phyloP scores from a whole-genome alignment of 31 red algal genomes.

The Endocladia muricata region DNA sequence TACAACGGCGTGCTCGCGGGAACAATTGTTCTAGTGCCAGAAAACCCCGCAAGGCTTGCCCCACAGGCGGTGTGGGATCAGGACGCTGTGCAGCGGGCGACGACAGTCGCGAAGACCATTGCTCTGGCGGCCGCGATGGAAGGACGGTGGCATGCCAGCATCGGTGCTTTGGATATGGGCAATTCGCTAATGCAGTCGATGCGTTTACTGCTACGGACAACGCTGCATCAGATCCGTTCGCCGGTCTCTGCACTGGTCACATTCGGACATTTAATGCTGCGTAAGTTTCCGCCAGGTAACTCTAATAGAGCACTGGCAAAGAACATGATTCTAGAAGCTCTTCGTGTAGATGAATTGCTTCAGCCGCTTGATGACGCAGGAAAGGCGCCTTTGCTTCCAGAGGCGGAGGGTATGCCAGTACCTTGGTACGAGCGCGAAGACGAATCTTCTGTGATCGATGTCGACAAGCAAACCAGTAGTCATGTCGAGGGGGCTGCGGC shows the following conservation, averaged over 20 bases:
- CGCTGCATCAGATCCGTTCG: conserved; percentile 75
- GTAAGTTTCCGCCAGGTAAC: conserved; percentile 65
- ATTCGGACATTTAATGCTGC: conserved; percentile 65
- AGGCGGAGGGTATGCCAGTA: background rate
- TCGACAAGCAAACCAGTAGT: background rate
- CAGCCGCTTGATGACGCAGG: conserved; percentile 61
- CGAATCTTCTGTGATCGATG: background rate
- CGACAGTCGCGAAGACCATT: conserved; percentile 53
- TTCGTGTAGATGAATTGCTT: conserved; percentile 71
- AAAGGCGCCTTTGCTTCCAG: conserved; percentile 25
- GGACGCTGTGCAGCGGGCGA: conserved; percentile 14
- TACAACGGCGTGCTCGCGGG: conserved; percentile 66
- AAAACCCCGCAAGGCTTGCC: no score
- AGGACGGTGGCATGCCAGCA: conserved; percentile 23
- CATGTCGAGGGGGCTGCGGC: no score
- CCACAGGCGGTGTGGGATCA: conserved; percentile 21
- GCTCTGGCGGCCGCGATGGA: conserved; percentile 57
- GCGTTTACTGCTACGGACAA: conserved; percentile 51
- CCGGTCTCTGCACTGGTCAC: conserved; percentile 76
- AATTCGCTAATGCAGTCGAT: conserved; percentile 31
- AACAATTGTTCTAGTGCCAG: conserved; percentile 39
- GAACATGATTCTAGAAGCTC: conserved; percentile 61
- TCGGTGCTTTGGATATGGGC: conserved; percentile 1
- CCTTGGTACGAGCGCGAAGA: background rate
- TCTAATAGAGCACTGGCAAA: conserved; percentile 46